phyloP scores from a whole-genome alignment of 805 yeast genomes.

The Tetrapisispora pingtungensis region DNA sequence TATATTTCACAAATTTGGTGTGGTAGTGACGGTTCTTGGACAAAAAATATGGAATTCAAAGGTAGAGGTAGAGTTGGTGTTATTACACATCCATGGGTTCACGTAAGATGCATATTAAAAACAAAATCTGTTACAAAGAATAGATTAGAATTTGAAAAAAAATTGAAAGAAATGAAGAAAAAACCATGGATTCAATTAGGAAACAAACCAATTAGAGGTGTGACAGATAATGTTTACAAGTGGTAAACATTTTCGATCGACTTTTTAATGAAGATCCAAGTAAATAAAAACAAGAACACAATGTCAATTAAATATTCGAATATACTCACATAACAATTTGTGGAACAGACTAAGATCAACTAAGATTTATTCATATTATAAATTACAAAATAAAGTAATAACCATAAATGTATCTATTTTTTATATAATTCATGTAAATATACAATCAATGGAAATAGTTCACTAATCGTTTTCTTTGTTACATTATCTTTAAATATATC shows the following conservation, averaged over 20 bases:
- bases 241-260: conserved; percentile 32
- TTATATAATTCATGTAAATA: conserved; percentile 1
- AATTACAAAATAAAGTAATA: not conserved
- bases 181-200: conserved; percentile 46
- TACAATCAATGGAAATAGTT: not conserved
- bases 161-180: conserved; percentile 36
- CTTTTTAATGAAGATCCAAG: too few relatives aligned
- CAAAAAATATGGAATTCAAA: conserved; percentile 64
- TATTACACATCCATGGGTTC: conserved; percentile 65
- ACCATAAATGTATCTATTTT: not conserved
- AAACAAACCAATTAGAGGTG: conserved; percentile 39
- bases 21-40: conserved; percentile 77
- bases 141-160: conserved; percentile 51
- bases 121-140: conserved; percentile 48
- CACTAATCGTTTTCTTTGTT: not conserved
- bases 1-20: conserved; percentile 80
- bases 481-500: not conserved
- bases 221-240: conserved; percentile 42
- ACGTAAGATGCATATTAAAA: conserved; percentile 68
- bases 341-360: not conserved
- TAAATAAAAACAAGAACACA: too few relatives aligned
- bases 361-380: too few relatives aligned
- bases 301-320: not conserved
- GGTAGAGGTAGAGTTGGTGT: conserved; percentile 88
- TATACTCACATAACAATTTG: not conserved